Evolutionary conservation across 345 rosid species (phyloP).

Genomic region (Euphorbia tirucalli): DNA sequence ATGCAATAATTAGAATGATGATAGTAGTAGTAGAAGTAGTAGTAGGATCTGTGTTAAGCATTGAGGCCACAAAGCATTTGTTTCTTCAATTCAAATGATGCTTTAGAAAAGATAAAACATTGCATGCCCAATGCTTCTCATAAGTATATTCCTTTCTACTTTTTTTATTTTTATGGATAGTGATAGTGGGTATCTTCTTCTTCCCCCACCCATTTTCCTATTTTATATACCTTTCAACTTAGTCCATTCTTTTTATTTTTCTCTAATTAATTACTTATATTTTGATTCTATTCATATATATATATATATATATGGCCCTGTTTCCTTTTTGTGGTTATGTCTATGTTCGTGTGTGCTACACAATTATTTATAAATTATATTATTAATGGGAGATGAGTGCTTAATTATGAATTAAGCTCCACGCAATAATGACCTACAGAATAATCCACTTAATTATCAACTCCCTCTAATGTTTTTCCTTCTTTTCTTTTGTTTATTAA

Average conservation of each 20-base stretch:
- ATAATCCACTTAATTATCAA: neutral
- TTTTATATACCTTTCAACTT: neutral
- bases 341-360: neutral
- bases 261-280: neutral
- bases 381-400: neutral
- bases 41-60: neutral
- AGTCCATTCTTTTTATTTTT: conserved; percentile 2
- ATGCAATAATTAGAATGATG: conserved; percentile 25
- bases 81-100: conserved; percentile 15
- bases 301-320: too few species aligned
- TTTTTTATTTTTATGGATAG: neutral
- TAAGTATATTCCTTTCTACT: conserved; percentile 22
- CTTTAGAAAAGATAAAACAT: conserved; percentile 1
- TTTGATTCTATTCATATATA: neutral
- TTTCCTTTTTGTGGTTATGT: neutral
- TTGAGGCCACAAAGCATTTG: conserved; percentile 8
- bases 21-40: too few species aligned
- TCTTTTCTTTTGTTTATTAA: neutral
- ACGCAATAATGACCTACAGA: neutral
- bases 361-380: neutral
- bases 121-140: conserved; percentile 7
- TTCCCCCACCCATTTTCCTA: neutral
- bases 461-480: too few species aligned
- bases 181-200: conserved; percentile 20
- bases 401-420: neutral